Evolutionary conservation across 2,329 filamentous ascomycete genomes (phyloP).

Genomic region (Sclerotiophoma versabilis): DNA sequence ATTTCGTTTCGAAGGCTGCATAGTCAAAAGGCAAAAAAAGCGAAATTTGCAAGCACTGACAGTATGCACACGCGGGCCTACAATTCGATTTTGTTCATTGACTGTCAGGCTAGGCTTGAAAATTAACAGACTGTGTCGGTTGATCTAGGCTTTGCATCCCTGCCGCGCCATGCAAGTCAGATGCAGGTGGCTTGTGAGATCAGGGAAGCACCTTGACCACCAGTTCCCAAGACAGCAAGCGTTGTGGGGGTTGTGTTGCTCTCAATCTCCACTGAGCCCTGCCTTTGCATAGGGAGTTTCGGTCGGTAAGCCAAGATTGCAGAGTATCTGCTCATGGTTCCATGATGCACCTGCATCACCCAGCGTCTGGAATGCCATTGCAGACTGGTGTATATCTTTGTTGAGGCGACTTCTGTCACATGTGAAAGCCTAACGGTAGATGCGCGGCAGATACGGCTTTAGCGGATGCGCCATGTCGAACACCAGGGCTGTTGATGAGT

Average conservation of each 20-base stretch:
- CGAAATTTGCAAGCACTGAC: conserved; percentile 18
- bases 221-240: conserved; percentile 28
- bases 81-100: background rate
- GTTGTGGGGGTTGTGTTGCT: conserved; percentile 15
- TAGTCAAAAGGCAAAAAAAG: conserved; percentile 7
- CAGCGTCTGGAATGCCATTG: background rate
- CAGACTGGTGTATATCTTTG: background rate
- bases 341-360: background rate
- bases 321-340: background rate
- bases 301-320: background rate
- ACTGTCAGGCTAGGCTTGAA: conserved; percentile 6
- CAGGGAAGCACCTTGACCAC: conserved; percentile 26
- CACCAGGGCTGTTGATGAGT: conserved; percentile 18
- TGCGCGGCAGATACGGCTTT: conserved; percentile 21
- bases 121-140: conserved; percentile 16
- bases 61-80: conserved; percentile 7
- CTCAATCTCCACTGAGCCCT: conserved; percentile 6
- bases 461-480: conserved; percentile 24
- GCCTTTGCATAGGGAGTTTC: background rate
- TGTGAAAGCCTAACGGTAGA: conserved; percentile 21
- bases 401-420: conserved; percentile 13
- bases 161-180: conserved; percentile 35
- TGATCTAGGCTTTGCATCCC: conserved; percentile 34
- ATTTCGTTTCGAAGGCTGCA: conserved; percentile 1
- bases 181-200: conserved; percentile 32